Conservation (phyloP, 1,284 basidiomycete genomes). For the Ceratobasidium sp. region DNA sequence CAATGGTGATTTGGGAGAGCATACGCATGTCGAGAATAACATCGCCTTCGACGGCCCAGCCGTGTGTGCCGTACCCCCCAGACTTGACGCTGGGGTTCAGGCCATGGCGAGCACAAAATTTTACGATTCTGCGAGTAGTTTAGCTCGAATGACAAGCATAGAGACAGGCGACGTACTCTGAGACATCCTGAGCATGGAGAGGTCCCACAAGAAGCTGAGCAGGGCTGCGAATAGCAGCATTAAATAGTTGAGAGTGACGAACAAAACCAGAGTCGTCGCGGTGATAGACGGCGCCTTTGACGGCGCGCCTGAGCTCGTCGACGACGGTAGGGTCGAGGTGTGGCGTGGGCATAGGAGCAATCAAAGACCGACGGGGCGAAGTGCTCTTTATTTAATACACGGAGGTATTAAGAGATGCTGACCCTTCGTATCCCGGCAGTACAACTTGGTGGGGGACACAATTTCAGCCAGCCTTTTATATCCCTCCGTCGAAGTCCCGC, state of each 20-base stretch:
- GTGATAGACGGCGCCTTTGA: constrained; percentile 62
- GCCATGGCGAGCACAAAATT: constrained; percentile 73
- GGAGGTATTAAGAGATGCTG: constrained; percentile 37
- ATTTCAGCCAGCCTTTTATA: no score
- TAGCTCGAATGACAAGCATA: constrained; percentile 19
- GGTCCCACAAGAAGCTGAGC: constrained; percentile 74
- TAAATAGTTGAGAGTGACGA: constrained; percentile 75
- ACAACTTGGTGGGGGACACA: background rate
- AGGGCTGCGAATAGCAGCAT: constrained; percentile 72
- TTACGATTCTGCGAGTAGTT: constrained; percentile 62
- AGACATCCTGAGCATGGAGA: constrained; percentile 76
- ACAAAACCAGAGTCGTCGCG: constrained; percentile 63
- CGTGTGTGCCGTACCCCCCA: constrained; percentile 88
- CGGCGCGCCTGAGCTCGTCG: constrained; percentile 44
- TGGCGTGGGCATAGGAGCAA: background rate
- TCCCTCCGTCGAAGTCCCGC: no score
- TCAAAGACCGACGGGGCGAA: constrained; percentile 19
- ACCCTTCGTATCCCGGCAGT: constrained; percentile 35
- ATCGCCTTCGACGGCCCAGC: constrained; percentile 87
- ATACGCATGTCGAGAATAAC: constrained; percentile 81
- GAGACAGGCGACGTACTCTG: constrained; percentile 62
- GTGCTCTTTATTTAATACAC: constrained; percentile 37
- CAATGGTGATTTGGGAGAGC: constrained; percentile 73
- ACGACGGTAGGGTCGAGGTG: background rate
- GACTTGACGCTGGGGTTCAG: constrained; percentile 87